These are phyloP conservation scores for Phytophthora ramorum DNA, from an alignment of 352 stramenopile species.

Conservation along the genomic window DNA sequence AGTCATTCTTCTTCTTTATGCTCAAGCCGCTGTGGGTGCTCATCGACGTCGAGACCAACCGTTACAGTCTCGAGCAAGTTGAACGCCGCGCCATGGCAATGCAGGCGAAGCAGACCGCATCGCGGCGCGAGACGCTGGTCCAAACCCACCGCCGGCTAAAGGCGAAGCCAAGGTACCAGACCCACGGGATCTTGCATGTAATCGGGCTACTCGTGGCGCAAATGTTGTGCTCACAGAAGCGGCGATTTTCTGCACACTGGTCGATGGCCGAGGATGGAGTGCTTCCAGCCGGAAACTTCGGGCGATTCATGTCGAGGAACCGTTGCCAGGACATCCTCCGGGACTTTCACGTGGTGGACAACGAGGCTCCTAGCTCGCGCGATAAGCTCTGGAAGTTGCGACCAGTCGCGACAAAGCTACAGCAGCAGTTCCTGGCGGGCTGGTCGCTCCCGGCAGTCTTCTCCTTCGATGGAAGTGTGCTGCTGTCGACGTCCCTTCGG, in stretches of 20 bases:
- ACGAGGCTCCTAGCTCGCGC: background rate
- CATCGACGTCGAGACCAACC: constrained; percentile 30
- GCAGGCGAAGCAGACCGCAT: constrained; percentile 4
- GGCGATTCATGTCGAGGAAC: constrained; percentile 27
- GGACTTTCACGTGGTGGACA: constrained; percentile 28
- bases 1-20: constrained; percentile 36
- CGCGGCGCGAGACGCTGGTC: background rate
- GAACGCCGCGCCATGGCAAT: background rate
- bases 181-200: constrained; percentile 18
- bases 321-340: constrained; percentile 24
- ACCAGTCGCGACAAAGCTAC: constrained; percentile 7
- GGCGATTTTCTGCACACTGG: constrained; percentile 28
- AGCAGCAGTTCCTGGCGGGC: constrained; percentile 6
- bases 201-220: constrained; percentile 30
- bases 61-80: constrained; percentile 19
- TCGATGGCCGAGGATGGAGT: constrained; percentile 2
- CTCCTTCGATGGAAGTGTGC: constrained; percentile 40
- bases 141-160: constrained; percentile 8
- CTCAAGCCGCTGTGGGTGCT: constrained; percentile 20
- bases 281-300: constrained; percentile 17
- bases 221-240: constrained; percentile 25
- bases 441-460: constrained; percentile 21
- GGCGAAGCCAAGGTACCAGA: background rate
- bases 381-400: constrained; percentile 38
- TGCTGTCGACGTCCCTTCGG: constrained; percentile 25